Conservation (phyloP, 495 filamentous ascomycete species). For the Niebla homalea region DNA sequence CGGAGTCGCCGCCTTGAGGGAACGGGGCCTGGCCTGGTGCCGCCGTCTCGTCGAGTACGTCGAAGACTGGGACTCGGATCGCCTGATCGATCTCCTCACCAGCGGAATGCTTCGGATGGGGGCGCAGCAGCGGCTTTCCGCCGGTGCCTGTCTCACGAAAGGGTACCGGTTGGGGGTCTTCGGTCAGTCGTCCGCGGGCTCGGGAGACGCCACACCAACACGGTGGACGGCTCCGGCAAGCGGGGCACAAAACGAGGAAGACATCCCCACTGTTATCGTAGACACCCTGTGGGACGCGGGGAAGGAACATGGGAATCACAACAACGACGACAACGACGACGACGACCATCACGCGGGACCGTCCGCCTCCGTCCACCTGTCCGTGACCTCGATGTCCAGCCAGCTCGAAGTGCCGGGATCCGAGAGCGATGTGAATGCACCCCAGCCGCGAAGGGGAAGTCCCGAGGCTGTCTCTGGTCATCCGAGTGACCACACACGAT, state of each 20-base stretch:
- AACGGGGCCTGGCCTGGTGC: not conserved
- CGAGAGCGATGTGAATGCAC: not conserved
- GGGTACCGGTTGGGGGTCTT: not conserved
- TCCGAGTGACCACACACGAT: not conserved
- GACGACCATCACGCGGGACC: not conserved
- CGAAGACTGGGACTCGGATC: not conserved
- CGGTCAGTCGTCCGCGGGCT: not conserved
- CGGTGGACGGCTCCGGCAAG: not conserved
- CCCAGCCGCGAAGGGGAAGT: not conserved
- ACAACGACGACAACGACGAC: not conserved
- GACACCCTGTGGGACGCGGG: not conserved
- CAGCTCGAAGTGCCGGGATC: not conserved
- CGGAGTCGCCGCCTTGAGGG: not conserved
- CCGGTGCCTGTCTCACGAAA: conserved; percentile 2
- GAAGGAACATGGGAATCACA: not conserved
- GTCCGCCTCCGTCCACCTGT: not conserved
- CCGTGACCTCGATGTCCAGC: not conserved
- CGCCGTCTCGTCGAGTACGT: not conserved
- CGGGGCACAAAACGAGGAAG: not conserved
- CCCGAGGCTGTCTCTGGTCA: not conserved
- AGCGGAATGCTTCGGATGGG: conserved; percentile 3
- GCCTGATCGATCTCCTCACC: conserved; percentile 6
- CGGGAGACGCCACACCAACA: conserved; percentile 1
- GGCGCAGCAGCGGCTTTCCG: conserved; percentile 1
- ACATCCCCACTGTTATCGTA: not conserved